Base-by-base conservation (phyloP, 1,284 basidiomycete genomes). In the Vanrija pseudolonga region DNA sequence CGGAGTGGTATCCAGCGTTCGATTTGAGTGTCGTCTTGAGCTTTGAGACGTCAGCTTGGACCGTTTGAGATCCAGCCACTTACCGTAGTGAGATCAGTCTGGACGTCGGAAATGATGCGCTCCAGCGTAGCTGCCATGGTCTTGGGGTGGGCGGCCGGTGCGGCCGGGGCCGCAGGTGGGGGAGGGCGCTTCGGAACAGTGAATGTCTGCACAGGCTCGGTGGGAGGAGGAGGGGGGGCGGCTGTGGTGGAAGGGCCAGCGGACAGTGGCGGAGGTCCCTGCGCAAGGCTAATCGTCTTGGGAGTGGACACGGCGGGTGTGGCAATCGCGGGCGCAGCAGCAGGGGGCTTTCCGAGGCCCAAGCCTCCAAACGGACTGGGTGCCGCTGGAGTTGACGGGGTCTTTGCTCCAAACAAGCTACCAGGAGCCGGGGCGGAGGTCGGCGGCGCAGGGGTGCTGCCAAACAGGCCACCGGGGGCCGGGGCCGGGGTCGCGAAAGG, bases 61-160 rank as follows among this genome's bases (percentile, higher is more conserved):
- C 39, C 15, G 15, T 40, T 40, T 5, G 39, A 32, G n/a, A 15
- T 20, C 7, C 39, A 19, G n/a, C 6, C 23, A 57, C 65, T 58
- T 44, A 68, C 62, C 17, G 53, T 24, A 19, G 61, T 43, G 36
- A 78, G 65, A 19, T 73, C 68, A 3, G 66, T 64, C 0, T 77
- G 61, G 48, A 80, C 72, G 18, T 73, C 67, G 11, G 68, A 64
- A 20, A 80, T 64, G 32, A 76, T 62, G 4, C 73, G 63, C 53
- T 77, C 67, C 2, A 71, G 43, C 12, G 65, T 53, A 1, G 60
- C 63, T 1, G 56, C 57, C 63, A 74, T 67, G 3, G 62, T 56
- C 49, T 57, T 59, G 37, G 51, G 61, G 54, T 39, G 53, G 45
- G 37, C 38, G 14, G 48, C 37, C 71, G 9, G 68, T 60, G 48